Conservation (phyloP, 306 rosid species). For the Trichosanthes truncata region DNA sequence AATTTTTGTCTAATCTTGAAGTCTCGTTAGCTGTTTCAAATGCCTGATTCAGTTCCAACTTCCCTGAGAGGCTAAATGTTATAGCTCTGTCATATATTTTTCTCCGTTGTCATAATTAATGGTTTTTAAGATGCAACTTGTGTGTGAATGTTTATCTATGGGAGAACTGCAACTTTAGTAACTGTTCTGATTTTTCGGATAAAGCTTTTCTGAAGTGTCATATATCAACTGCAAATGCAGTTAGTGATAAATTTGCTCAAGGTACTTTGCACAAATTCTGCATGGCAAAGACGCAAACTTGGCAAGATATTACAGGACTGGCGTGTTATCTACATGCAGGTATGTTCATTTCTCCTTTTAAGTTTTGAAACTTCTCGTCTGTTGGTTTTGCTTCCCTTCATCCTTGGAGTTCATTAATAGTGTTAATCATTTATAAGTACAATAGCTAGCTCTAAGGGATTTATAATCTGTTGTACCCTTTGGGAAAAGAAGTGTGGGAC, state of each 20-base stretch:
- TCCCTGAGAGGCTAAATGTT: background rate
- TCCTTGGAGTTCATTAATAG: background rate
- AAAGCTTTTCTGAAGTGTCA: constrained; percentile 15
- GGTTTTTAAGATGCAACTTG: background rate
- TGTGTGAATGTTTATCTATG: background rate
- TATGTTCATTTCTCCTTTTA: constrained; percentile 20
- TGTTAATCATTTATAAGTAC: background rate
- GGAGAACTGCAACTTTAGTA: background rate
- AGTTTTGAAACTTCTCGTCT: constrained; percentile 3
- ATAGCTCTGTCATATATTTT: background rate
- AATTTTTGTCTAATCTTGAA: background rate
- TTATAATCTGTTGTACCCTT: background rate
- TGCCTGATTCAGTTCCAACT: background rate
- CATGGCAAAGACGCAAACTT: constrained; percentile 99
- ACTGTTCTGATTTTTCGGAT: constrained; percentile 2
- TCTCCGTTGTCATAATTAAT: background rate
- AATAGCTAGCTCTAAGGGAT: background rate
- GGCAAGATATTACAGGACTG: constrained; percentile 95
- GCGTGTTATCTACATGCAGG: constrained; percentile 85
- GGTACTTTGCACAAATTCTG: constrained; percentile 79
- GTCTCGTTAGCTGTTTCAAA: background rate
- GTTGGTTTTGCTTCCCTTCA: constrained; percentile 1
- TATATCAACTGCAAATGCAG: constrained; percentile 38
- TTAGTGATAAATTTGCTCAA: constrained; percentile 65
- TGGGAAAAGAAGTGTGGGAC: background rate